phyloP scores from a whole-genome alignment of 2,329 filamentous ascomycete genomes.

The Davidsoniella eucalypti region DNA sequence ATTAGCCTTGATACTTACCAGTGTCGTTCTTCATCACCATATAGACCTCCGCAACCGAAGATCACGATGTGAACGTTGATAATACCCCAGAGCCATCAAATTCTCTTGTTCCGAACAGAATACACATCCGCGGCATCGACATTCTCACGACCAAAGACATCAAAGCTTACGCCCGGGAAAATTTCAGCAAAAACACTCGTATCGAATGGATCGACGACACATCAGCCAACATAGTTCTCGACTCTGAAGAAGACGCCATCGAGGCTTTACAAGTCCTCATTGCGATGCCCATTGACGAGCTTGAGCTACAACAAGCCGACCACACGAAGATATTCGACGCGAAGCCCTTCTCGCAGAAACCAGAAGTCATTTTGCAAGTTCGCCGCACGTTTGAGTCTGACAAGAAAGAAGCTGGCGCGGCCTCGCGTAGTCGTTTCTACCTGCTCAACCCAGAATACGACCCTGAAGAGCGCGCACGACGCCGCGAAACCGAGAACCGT shows the following conservation, averaged over 20 bases:
- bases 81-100: conserved; percentile 14
- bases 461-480: conserved; percentile 53
- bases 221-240: conserved; percentile 74
- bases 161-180: conserved; percentile 52
- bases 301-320: too few species aligned
- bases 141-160: conserved; percentile 68
- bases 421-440: conserved; percentile 76
- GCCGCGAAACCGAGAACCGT: conserved; percentile 38
- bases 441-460: conserved; percentile 82
- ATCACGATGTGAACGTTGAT: neutral
- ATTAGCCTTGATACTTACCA: too few species aligned
- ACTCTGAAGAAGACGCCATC: conserved; percentile 32
- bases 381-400: conserved; percentile 61
- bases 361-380: conserved; percentile 53
- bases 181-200: conserved; percentile 43
- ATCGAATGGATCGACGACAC: conserved; percentile 94
- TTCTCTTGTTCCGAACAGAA: conserved; percentile 29
- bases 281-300: conserved; percentile 33
- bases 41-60: neutral
- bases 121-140: conserved; percentile 76
- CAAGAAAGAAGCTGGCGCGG: conserved; percentile 63
- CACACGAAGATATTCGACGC: conserved; percentile 34
- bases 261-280: conserved; percentile 39
- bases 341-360: conserved; percentile 50
- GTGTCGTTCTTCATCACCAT: neutral